Base-by-base conservation (phyloP, 2,329 filamentous ascomycete species). In the Talaromyces sp. region DNA sequence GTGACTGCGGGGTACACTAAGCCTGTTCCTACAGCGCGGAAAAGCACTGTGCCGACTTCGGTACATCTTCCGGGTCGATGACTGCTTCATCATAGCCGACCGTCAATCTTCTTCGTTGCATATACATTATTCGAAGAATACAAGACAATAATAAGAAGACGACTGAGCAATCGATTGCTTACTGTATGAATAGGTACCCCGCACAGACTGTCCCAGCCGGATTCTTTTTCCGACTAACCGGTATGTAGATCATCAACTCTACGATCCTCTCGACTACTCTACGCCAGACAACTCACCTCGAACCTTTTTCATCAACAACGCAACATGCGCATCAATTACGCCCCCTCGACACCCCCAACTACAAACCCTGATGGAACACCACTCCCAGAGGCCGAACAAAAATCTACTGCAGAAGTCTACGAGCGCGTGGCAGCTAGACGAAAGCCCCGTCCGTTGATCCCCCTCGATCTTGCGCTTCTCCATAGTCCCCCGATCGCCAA, bases 401-500 rank as follows among this genome's bases (percentile, higher is more conserved):
- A 62, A 50, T 47, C 39, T 11, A 66, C 64, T 7, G 69, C 75
- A 63, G 77, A 76, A 22, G 87, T 92, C 72, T 84, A 90, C 69
- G 70, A 80, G 59, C 88, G 89, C 70, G 87, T 92, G 71, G 79
- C 81, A 10, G 87, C 84, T 39, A 89, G 90, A 16, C 88, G 90
- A 27, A 78, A 82, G 1, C 89, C 90, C 0, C 87, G 90, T 1
- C 89, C 89, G 2, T 84, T 94, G 22, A 90, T 91, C 66, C 79
- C 89, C 0, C 85, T 94, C n/a, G 91, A 94, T 75, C 85, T 92
- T 2, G 83, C 91, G 1, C 85, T 94, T 1, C 84, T 94, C 13
- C 91, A 94, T 80, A 86, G 88, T 22, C 89, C 90, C 1, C 80
- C 87, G 19, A 85, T 94, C 1, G 90, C 91, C 16, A 88, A 92